Conservation (phyloP, 495 filamentous ascomycete species). For the Aspergillus panamensis region DNA sequence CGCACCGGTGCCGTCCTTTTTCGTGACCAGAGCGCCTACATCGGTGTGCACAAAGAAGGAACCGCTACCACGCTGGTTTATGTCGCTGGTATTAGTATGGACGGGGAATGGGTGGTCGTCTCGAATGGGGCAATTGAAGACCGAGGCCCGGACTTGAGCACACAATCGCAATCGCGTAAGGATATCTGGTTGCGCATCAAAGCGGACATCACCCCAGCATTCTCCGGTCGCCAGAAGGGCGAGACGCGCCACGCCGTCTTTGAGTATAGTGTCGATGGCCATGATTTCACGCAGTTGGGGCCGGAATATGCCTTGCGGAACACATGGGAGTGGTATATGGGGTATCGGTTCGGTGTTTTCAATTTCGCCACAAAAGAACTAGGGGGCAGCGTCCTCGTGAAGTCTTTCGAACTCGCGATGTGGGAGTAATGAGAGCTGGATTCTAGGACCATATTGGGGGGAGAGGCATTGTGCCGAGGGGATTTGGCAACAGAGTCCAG, state of each 20-base stretch:
- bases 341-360: slow-evolving; percentile 56
- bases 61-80: slow-evolving; percentile 22
- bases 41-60: slow-evolving; percentile 41
- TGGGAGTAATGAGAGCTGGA: no score
- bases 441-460: no score
- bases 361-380: slow-evolving; percentile 53
- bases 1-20: slow-evolving; percentile 48
- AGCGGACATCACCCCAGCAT: slow-evolving; percentile 38
- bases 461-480: no score
- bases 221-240: neutral
- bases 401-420: neutral
- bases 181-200: slow-evolving; percentile 42
- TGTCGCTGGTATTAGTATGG: slow-evolving; percentile 20
- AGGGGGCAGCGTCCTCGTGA: slow-evolving; percentile 33
- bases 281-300: slow-evolving; percentile 44
- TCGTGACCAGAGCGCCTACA: slow-evolving; percentile 50
- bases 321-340: slow-evolving; percentile 50
- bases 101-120: slow-evolving; percentile 39
- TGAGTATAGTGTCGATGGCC: slow-evolving; percentile 52
- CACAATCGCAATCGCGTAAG: neutral
- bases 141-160: slow-evolving; percentile 21
- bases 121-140: slow-evolving; percentile 37
- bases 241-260: slow-evolving; percentile 30
- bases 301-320: slow-evolving; percentile 38
- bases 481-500: no score